Evolutionary conservation across 768 basidiomycete genomes (phyloP).

Genomic region (Suillus sp.): DNA sequence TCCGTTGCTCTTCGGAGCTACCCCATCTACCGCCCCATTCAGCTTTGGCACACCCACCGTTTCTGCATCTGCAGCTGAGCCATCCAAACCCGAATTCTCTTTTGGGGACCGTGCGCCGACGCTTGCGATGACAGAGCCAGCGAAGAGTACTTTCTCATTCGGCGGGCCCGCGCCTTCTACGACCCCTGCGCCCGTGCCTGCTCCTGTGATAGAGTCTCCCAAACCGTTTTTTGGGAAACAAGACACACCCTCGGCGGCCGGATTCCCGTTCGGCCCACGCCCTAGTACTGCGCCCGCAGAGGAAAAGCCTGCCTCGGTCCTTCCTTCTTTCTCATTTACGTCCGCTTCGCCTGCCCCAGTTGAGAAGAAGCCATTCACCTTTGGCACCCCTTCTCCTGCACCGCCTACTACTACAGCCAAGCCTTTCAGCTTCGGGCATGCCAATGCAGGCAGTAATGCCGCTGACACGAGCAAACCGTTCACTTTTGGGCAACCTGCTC

Average conservation of each 20-base stretch:
- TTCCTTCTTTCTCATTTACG: slow-evolving; percentile 33
- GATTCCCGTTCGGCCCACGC: slow-evolving; percentile 48
- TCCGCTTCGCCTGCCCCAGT: slow-evolving; percentile 36
- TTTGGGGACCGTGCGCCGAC: slow-evolving; percentile 29
- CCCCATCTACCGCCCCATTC: slow-evolving; percentile 12
- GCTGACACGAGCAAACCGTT: slow-evolving; percentile 57
- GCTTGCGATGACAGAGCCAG: slow-evolving; percentile 26
- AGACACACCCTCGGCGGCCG: slow-evolving; percentile 21
- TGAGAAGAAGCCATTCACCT: slow-evolving; percentile 46
- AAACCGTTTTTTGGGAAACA: slow-evolving; percentile 45
- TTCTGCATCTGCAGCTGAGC: slow-evolving; percentile 1
- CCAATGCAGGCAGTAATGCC: slow-evolving; percentile 36
- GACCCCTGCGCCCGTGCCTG: slow-evolving; percentile 13
- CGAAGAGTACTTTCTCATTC: slow-evolving; percentile 38
- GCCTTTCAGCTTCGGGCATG: slow-evolving; percentile 51
- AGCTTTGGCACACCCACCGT: slow-evolving; percentile 12
- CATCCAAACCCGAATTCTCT: slow-evolving; percentile 19
- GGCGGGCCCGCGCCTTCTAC: slow-evolving; percentile 24
- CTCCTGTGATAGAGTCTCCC: slow-evolving; percentile 35
- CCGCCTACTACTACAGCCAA: slow-evolving; percentile 25
- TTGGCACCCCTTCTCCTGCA: slow-evolving; percentile 41
- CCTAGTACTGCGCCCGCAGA: slow-evolving; percentile 25
- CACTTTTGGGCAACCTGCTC: slow-evolving; percentile 47
- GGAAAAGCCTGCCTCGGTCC: slow-evolving; percentile 24
- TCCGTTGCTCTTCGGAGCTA: neutral